These are phyloP conservation scores for Neoboletus subvelutipes DNA, from an alignment of 768 basidiomycete species.

Conservation along the genomic window DNA sequence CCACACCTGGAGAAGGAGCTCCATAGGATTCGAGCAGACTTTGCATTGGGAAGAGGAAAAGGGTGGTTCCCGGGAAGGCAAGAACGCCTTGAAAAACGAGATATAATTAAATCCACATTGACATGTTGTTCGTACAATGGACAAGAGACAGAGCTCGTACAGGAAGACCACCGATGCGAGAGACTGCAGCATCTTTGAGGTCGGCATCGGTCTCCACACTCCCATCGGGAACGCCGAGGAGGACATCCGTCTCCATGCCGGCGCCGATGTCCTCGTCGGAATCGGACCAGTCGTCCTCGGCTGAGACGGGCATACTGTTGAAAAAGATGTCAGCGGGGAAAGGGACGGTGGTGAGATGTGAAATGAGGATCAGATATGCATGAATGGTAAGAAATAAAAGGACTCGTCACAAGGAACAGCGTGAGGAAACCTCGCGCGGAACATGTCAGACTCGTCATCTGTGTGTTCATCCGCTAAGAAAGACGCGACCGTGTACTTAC, in stretches of 20 bases:
- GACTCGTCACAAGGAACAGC: conserved; percentile 60
- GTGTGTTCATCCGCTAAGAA: conserved; percentile 42
- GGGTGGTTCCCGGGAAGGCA: conserved; percentile 61
- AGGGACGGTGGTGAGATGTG: not conserved
- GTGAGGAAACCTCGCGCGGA: conserved; percentile 60
- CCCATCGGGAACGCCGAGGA: conserved; percentile 83
- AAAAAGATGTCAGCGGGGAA: conserved; percentile 8
- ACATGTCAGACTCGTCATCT: conserved; percentile 85
- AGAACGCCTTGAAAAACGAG: conserved; percentile 63
- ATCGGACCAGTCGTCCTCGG: conserved; percentile 74
- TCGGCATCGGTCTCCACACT: conserved; percentile 55
- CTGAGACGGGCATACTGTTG: conserved; percentile 40
- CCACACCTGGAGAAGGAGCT: conserved; percentile 85
- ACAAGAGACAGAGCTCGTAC: conserved; percentile 60
- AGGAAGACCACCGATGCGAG: conserved; percentile 87
- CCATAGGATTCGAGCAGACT: conserved; percentile 70
- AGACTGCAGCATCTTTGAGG: conserved; percentile 74
- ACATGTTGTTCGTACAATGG: conserved; percentile 44
- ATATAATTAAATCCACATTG: conserved; percentile 47
- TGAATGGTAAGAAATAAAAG: conserved; percentile 78
- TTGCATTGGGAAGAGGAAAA: conserved; percentile 68
- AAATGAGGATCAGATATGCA: conserved; percentile 72
- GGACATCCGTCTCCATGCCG: conserved; percentile 67
- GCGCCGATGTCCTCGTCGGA: conserved; percentile 63
- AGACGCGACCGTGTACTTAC: conserved; percentile 17